phyloP scores from a whole-genome alignment of 2,329 filamentous ascomycete genomes.

The Pseudocercospora eumusae region DNA sequence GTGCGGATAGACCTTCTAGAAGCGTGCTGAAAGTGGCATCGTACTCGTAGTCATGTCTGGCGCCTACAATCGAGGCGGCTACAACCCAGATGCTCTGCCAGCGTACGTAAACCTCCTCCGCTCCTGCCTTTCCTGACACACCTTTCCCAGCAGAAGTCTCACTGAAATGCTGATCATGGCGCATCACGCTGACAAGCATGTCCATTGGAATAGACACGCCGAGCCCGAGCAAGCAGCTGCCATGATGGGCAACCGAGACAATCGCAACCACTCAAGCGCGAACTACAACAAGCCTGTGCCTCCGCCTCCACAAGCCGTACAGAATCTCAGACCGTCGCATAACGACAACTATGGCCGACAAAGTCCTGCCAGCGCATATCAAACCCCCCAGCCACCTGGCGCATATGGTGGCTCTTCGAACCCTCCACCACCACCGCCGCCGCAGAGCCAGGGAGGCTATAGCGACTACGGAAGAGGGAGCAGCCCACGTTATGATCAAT shows the following conservation, averaged over 20 bases:
- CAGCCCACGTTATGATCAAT: constrained; percentile 42
- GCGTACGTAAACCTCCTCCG: constrained; percentile 61
- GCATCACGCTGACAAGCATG: constrained; percentile 21
- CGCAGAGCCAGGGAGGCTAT: constrained; percentile 32
- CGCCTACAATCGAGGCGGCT: constrained; percentile 76
- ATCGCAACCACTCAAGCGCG: constrained; percentile 40
- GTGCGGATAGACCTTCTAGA: neutral
- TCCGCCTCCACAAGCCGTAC: constrained; percentile 39
- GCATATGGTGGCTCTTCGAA: constrained; percentile 42
- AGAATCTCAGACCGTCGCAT: constrained; percentile 40
- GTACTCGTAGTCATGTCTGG: constrained; percentile 62
- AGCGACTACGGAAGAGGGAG: constrained; percentile 37
- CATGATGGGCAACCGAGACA: constrained; percentile 39
- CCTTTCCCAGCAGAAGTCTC: constrained; percentile 11
- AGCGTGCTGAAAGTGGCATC: constrained; percentile 6
- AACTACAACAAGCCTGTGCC: constrained; percentile 48
- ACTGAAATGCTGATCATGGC: constrained; percentile 7
- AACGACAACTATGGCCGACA: constrained; percentile 42
- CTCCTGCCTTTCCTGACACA: neutral
- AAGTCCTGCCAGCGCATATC: constrained; percentile 32
- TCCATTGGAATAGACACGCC: constrained; percentile 59
- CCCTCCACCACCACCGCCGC: constrained; percentile 31
- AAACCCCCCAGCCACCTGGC: constrained; percentile 39
- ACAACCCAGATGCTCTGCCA: constrained; percentile 92
- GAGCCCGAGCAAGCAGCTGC: constrained; percentile 65